Evolutionary conservation across 1,284 basidiomycete species (phyloP).

Genomic region (Rhodotorula sp.): DNA sequence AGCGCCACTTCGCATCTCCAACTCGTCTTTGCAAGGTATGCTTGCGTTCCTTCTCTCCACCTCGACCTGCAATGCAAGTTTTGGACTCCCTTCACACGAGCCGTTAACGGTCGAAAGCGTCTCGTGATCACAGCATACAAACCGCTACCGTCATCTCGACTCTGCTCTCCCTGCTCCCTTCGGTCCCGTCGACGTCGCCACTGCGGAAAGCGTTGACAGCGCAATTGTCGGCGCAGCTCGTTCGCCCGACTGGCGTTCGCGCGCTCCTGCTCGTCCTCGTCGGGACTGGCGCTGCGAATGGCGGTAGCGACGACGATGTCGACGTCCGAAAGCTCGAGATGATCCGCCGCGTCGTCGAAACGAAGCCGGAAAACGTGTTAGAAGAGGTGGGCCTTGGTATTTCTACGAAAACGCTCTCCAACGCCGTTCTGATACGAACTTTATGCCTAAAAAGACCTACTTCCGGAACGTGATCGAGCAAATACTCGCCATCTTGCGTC

Average conservation of each 20-base stretch:
- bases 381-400: not conserved
- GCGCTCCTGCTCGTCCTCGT: constrained; percentile 40
- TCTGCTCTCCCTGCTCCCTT: constrained; percentile 23
- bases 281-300: constrained; percentile 3
- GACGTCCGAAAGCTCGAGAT: constrained; percentile 28
- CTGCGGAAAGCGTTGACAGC: constrained; percentile 14
- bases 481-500: constrained; percentile 56
- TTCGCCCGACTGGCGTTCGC: constrained; percentile 37
- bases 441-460: constrained; percentile 57
- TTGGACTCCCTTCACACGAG: not conserved
- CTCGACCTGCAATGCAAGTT: not conserved
- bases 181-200: not conserved
- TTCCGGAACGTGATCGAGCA: constrained; percentile 59
- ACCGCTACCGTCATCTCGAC: constrained; percentile 10
- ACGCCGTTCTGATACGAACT: too few species aligned
- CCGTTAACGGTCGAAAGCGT: not conserved
- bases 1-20: constrained; percentile 3
- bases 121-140: constrained; percentile 5
- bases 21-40: constrained; percentile 6
- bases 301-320: constrained; percentile 14
- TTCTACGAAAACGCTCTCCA: too few species aligned
- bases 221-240: constrained; percentile 37
- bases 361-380: not conserved
- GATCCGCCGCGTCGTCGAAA: constrained; percentile 20
- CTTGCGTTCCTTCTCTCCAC: not conserved